phyloP scores from a whole-genome alignment of 805 yeast genomes.

The Ogataea saltuana region DNA sequence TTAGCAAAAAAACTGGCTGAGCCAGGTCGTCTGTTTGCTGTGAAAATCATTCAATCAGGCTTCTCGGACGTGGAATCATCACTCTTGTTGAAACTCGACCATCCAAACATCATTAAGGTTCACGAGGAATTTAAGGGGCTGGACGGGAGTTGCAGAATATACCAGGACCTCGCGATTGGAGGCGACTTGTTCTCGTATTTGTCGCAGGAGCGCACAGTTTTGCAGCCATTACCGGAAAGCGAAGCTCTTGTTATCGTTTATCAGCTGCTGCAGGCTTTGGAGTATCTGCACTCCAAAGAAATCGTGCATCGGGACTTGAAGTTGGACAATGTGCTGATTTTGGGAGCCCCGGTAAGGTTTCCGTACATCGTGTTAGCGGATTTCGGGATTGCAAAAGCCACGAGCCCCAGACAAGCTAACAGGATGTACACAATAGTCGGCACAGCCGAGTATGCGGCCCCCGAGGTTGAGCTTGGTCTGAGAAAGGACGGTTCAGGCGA shows the following conservation, averaged over 20 bases:
- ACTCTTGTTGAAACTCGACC: slow-evolving; percentile 65
- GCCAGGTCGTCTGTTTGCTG: slow-evolving; percentile 43
- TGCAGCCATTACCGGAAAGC: slow-evolving; percentile 48
- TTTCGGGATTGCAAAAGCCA: slow-evolving; percentile 58
- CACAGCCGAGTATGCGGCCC: slow-evolving; percentile 73
- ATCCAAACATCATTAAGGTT: slow-evolving; percentile 86
- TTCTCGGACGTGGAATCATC: slow-evolving; percentile 42
- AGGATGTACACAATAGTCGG: slow-evolving; percentile 35
- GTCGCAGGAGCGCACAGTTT: slow-evolving; percentile 54
- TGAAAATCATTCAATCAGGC: slow-evolving; percentile 41
- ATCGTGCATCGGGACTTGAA: slow-evolving; percentile 70
- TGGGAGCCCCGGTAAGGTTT: slow-evolving; percentile 53
- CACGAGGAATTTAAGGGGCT: slow-evolving; percentile 71
- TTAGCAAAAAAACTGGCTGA: slow-evolving; percentile 33
- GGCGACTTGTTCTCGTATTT: slow-evolving; percentile 94
- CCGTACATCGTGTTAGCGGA: slow-evolving; percentile 63
- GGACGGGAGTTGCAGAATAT: slow-evolving; percentile 82
- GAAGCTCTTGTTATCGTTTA: slow-evolving; percentile 54
- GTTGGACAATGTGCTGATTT: slow-evolving; percentile 63
- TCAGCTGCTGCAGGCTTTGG: slow-evolving; percentile 58
- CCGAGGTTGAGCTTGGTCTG: slow-evolving; percentile 56
- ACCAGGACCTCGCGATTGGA: slow-evolving; percentile 91
- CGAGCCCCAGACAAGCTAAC: too few relatives aligned
- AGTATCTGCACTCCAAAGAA: slow-evolving; percentile 52
- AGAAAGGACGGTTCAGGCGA: not conserved